Evolutionary conservation across 352 stramenopile species (phyloP).

Genomic region (Phytophthora sansomeana): DNA sequence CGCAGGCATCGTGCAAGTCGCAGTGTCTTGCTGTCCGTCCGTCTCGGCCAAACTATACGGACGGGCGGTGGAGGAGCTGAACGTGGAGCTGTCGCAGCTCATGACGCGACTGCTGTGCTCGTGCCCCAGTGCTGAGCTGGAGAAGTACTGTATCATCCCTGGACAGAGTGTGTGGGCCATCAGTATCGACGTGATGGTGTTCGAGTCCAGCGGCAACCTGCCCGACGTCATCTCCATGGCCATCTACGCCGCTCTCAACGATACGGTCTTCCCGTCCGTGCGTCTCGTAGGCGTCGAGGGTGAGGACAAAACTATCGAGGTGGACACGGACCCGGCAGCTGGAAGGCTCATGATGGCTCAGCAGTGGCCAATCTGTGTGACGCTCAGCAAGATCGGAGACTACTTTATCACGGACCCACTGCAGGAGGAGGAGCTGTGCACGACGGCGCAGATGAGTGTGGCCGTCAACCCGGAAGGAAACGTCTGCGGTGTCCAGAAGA

Average conservation of each 20-base stretch:
- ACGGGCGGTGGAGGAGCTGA: slow-evolving; percentile 76
- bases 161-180: slow-evolving; percentile 80
- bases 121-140: slow-evolving; percentile 57
- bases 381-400: slow-evolving; percentile 76
- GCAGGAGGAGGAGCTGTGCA: slow-evolving; percentile 83
- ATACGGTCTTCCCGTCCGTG: slow-evolving; percentile 81
- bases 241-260: slow-evolving; percentile 81
- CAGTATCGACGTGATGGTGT: slow-evolving; percentile 81
- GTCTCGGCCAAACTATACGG: slow-evolving; percentile 79
- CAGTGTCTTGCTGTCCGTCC: slow-evolving; percentile 74
- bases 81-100: slow-evolving; percentile 81
- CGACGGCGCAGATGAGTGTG: slow-evolving; percentile 77
- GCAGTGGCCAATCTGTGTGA: slow-evolving; percentile 79
- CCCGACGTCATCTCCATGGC: slow-evolving; percentile 82
- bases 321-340: slow-evolving; percentile 73
- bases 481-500: slow-evolving; percentile 84
- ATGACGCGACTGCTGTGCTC: slow-evolving; percentile 76
- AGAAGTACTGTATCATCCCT: slow-evolving; percentile 72
- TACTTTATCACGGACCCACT: slow-evolving; percentile 74
- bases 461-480: slow-evolving; percentile 64
- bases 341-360: slow-evolving; percentile 60
- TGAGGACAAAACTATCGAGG: slow-evolving; percentile 81
- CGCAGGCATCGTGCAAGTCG: slow-evolving; percentile 60
- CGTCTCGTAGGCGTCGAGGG: slow-evolving; percentile 74
- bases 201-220: slow-evolving; percentile 81